Base-by-base conservation (phyloP, 257 asterid species). In the Solanum dulcamara region DNA sequence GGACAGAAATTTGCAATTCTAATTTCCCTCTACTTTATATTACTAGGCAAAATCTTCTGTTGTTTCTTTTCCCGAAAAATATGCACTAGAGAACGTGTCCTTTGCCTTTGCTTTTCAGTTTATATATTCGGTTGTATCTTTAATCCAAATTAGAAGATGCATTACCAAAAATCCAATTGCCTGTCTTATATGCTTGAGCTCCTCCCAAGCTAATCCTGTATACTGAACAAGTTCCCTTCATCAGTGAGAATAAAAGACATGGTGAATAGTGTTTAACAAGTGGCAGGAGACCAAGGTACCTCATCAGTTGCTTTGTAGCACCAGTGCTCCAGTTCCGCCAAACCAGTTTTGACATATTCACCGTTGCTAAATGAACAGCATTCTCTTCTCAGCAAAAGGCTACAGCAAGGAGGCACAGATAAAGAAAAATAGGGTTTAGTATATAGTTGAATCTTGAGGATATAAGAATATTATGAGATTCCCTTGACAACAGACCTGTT, bases 331-430 rank as follows among this genome's bases (percentile, higher is more conserved):
- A 95, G 90, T 89, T 97, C 99, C 60, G 99, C 99, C 88, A 97
- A 92, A 81, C 99, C 99, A 72, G 99, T 96, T 91, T 97, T 97
- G 70, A 97, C 99, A 83, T 95, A 97, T 88, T 97, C 99, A 72
- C 99, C 99, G 42, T 97, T 97, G 88, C 99, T 97, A 84, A 97
- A 97, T 40, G 99, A 97, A 88, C 99, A 97, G 91, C 99, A 97
- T 91, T 97, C 99, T 90, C 99, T 93, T 89, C 99, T 94, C 83
- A 97, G 91, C 88, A 97, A 87, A 84, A 97, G 98, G 80, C 99
- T 97, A 91, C 87, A 89, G 86, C 51, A 72, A 59, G 64, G 59
- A 86, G 83, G 81, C 50, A 51, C 51, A 33, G 22, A 44, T 26
- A 70, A 87, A 84, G n/a, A 77, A 50, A 37, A 28, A 77, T 77